phyloP scores from a whole-genome alignment of 352 stramenopile genomes.

The Paralagenidium karlingii region DNA sequence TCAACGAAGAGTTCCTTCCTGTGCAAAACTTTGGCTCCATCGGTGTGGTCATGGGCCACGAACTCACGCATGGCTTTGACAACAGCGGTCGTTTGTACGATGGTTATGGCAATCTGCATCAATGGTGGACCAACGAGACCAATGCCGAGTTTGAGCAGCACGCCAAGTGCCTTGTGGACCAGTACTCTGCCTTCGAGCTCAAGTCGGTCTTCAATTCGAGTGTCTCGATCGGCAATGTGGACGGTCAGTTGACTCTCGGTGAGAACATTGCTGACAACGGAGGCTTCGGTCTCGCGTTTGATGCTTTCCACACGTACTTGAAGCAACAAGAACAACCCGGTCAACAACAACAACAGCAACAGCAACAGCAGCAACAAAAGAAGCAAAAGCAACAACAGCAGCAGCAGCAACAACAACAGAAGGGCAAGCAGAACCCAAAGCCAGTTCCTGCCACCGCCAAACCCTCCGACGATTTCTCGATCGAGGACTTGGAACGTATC shows the following conservation, averaged over 20 bases:
- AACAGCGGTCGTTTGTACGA: slow-evolving; percentile 84
- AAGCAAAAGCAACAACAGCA: no score
- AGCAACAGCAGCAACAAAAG: no score
- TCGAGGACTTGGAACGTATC: no score
- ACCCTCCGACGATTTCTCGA: no score
- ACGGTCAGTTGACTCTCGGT: slow-evolving; percentile 64
- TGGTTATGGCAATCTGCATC: slow-evolving; percentile 79
- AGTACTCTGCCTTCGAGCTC: slow-evolving; percentile 41
- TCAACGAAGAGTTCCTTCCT: slow-evolving; percentile 61
- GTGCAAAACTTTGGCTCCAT: slow-evolving; percentile 91
- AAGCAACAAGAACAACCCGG: no score
- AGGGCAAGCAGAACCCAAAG: background rate
- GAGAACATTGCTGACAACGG: slow-evolving; percentile 82
- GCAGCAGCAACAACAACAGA: no score
- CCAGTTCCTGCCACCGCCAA: background rate
- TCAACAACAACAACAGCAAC: no score
- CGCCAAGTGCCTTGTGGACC: slow-evolving; percentile 42
- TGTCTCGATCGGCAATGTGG: slow-evolving; percentile 45
- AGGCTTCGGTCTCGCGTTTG: slow-evolving; percentile 56
- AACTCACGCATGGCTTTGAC: slow-evolving; percentile 95
- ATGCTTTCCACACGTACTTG: no score
- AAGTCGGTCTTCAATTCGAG: slow-evolving; percentile 19
- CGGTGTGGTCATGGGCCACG: slow-evolving; percentile 89
- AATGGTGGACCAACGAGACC: slow-evolving; percentile 90
- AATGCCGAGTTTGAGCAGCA: slow-evolving; percentile 51